These are phyloP conservation scores for Fraxinus ornus DNA, from an alignment of 305 asterid species.

Conservation along the genomic window DNA sequence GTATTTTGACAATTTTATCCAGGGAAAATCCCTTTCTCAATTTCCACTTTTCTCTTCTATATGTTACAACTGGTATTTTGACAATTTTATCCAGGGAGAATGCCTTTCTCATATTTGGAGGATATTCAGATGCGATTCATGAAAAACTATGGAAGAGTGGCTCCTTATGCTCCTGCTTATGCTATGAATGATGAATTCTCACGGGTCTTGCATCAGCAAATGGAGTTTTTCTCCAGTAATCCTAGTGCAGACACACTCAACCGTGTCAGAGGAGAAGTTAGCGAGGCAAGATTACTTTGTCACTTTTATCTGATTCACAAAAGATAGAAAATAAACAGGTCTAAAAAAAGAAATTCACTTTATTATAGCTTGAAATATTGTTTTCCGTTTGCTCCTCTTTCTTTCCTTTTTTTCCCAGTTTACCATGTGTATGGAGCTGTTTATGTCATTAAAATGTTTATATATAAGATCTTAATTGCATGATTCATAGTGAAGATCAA, in stretches of 20 bases:
- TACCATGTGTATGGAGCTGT: conserved; percentile 15
- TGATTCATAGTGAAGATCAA: conserved; percentile 4
- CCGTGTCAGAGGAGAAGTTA: conserved; percentile 89
- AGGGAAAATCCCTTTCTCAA: conserved; percentile 88
- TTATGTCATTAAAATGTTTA: conserved; percentile 10
- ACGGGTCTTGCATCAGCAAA: conserved; percentile 93
- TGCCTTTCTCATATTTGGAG: conserved; percentile 89
- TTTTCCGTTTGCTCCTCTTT: not conserved
- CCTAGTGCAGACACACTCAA: conserved; percentile 87
- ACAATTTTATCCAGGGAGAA: conserved; percentile 58
- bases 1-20: conserved; percentile 14
- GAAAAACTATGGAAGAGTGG: conserved; percentile 88
- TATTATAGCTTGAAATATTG: not conserved
- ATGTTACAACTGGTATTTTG: not conserved
- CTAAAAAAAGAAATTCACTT: not conserved
- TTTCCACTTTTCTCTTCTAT: not conserved
- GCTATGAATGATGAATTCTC: conserved; percentile 98
- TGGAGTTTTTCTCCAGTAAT: conserved; percentile 96
- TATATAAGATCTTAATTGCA: not conserved
- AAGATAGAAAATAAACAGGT: not conserved
- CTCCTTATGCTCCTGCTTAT: conserved; percentile 84
- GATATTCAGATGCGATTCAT: conserved; percentile 93
- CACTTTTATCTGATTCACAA: conserved; percentile 4
- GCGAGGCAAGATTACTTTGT: conserved; percentile 57
- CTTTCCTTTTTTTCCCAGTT: not conserved